phyloP scores from a whole-genome alignment of 306 rosid genomes.

The Purshia tridentata region DNA sequence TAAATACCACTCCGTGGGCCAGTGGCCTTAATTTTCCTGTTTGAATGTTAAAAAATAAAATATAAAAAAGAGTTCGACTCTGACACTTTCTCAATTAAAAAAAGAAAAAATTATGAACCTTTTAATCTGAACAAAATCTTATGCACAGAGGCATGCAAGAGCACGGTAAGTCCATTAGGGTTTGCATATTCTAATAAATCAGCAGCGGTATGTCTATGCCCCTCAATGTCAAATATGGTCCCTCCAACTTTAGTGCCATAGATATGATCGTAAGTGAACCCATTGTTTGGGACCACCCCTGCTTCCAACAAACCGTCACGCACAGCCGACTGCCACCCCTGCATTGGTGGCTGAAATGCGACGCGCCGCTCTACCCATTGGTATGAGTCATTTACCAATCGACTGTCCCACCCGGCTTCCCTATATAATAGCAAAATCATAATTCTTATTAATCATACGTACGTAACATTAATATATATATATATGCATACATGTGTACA shows the following conservation, averaged over 20 bases:
- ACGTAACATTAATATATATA: neutral
- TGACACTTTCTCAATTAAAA: neutral
- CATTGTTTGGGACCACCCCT: constrained; percentile 60
- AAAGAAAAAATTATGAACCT: constrained; percentile 26
- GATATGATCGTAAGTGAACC: constrained; percentile 77
- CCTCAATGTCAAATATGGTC: constrained; percentile 56
- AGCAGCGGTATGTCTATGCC: constrained; percentile 69
- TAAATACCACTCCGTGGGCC: constrained; percentile 60
- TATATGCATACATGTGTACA: too few species aligned
- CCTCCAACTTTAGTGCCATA: constrained; percentile 81
- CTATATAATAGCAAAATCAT: constrained; percentile 24
- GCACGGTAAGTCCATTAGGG: constrained; percentile 46
- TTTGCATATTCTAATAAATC: constrained; percentile 61
- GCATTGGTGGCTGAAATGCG: constrained; percentile 55
- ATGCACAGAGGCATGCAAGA: constrained; percentile 59
- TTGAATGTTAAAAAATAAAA: neutral
- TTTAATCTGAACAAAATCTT: constrained; percentile 41
- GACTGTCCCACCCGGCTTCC: constrained; percentile 64
- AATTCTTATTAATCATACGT: neutral
- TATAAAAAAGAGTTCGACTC: neutral
- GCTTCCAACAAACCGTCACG: constrained; percentile 50
- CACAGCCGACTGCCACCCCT: constrained; percentile 68
- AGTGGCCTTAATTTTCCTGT: constrained; percentile 43
- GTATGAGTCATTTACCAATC: constrained; percentile 58
- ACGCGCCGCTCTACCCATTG: constrained; percentile 71